Percentiles rank a stretch among this genome's conserved stretches.
These are phyloP conservation scores for Mortierella claussenii DNA, from an alignment of 192 early-diverging fungal genomes.

Conservation along the genomic window DNA sequence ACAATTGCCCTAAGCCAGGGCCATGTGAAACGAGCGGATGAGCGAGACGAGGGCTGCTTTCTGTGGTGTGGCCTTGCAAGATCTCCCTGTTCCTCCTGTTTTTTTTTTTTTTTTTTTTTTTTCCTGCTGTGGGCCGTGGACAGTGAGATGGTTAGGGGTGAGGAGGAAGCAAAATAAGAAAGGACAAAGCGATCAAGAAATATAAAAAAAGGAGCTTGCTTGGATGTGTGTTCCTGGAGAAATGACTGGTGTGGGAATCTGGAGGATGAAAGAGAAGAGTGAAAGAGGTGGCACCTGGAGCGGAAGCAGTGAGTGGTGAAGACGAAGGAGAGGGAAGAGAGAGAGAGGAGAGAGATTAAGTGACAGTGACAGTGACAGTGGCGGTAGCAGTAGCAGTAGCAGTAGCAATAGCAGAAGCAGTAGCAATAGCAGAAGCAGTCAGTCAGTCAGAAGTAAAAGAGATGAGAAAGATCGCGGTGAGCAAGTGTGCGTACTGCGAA, in stretches of 20 bases:
- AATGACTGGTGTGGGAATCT: neutral
- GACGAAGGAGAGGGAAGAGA: neutral
- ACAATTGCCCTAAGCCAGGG: neutral
- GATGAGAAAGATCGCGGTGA: neutral
- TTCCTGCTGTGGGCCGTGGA: neutral
- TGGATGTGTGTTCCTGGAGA: neutral
- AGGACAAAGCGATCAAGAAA: neutral
- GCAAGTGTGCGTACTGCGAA: too few relatives aligned
- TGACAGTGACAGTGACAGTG: neutral
- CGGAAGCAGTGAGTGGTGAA: neutral
- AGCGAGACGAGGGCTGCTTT: neutral
- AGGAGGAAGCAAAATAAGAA: neutral
- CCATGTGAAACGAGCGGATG: too few relatives aligned
- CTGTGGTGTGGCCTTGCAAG: neutral
- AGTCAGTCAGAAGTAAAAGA: neutral
- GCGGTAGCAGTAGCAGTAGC: too few relatives aligned
- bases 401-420: too few relatives aligned
- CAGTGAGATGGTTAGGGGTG: neutral
- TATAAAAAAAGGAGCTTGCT: neutral
- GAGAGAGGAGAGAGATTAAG: slow-evolving; percentile 1
- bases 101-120: neutral
- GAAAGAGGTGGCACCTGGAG: neutral
- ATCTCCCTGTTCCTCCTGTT: neutral
- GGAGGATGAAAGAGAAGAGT: neutral
- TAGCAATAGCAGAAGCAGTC: too few relatives aligned